These are phyloP conservation scores for Anisodus acutangulus DNA, from an alignment of 257 asterid species.

Conservation along the genomic window DNA sequence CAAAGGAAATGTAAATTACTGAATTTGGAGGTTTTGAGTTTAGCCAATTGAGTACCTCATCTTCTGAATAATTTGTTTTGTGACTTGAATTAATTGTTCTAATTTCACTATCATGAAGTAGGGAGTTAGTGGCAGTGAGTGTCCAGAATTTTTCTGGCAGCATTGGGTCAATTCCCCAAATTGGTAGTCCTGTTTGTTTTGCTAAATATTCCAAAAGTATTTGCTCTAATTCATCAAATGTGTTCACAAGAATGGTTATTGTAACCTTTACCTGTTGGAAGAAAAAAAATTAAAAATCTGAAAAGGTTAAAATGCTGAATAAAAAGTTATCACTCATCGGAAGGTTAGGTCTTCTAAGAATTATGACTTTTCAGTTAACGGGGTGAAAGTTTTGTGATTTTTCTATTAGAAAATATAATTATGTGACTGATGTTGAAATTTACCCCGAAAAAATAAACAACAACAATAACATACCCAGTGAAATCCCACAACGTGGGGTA, in stretches of 20 bases:
- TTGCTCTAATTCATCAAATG: conserved; percentile 58
- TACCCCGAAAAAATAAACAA: no score
- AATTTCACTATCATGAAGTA: conserved; percentile 49
- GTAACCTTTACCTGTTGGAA: conserved; percentile 41
- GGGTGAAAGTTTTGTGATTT: no score
- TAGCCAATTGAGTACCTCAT: conserved; percentile 67
- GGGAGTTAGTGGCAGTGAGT: conserved; percentile 38
- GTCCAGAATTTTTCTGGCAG: conserved; percentile 65
- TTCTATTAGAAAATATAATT: no score
- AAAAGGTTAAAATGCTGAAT: no score
- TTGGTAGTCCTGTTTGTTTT: conserved; percentile 46
- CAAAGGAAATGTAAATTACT: conserved; percentile 72
- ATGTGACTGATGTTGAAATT: no score
- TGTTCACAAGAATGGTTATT: conserved; percentile 57
- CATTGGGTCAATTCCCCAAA: conserved; percentile 65
- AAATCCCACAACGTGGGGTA: no score
- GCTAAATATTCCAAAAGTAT: conserved; percentile 55
- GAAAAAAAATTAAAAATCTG: neutral
- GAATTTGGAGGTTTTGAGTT: conserved; percentile 55
- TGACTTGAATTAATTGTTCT: conserved; percentile 44
- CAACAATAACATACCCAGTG: no score
- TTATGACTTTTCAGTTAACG: no score
- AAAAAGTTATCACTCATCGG: no score
- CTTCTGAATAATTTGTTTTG: conserved; percentile 59
- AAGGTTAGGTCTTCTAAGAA: no score